Conservation (phyloP, 306 rosid species). For the Astragalus glycyphyllos region DNA sequence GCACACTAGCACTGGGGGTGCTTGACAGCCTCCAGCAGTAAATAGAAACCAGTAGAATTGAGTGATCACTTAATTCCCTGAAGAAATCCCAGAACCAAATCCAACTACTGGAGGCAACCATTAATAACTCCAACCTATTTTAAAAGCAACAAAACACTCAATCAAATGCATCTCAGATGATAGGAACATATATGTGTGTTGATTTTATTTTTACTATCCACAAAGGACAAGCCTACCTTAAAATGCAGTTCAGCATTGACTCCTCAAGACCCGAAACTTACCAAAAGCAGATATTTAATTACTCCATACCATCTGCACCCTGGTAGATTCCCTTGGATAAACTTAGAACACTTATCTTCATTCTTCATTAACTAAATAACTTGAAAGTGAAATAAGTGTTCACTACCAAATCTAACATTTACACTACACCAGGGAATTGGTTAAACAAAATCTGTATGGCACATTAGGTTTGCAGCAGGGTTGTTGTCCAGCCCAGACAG, state of each 20-base stretch:
- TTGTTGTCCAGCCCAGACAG: slow-evolving; percentile 28
- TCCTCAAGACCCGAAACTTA: slow-evolving; percentile 60
- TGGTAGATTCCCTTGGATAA: slow-evolving; percentile 39
- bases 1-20: slow-evolving; percentile 46
- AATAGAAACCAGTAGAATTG: slow-evolving; percentile 48
- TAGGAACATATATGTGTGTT: slow-evolving; percentile 47
- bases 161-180: slow-evolving; percentile 70
- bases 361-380: slow-evolving; percentile 31
- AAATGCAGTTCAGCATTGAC: slow-evolving; percentile 48
- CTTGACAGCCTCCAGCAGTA: slow-evolving; percentile 71
- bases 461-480: slow-evolving; percentile 20
- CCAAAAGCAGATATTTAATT: slow-evolving; percentile 45
- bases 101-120: slow-evolving; percentile 73
- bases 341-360: slow-evolving; percentile 9
- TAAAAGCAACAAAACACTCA: slow-evolving; percentile 79
- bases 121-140: slow-evolving; percentile 84
- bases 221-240: slow-evolving; percentile 79
- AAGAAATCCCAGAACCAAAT: slow-evolving; percentile 73
- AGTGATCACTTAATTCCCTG: slow-evolving; percentile 70
- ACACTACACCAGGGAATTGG: slow-evolving; percentile 34
- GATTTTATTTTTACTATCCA: slow-evolving; percentile 46
- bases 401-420: slow-evolving; percentile 23
- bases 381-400: slow-evolving; percentile 13
- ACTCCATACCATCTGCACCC: too few relatives aligned
- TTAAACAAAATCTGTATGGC: slow-evolving; percentile 11